phyloP scores from a whole-genome alignment of 139 green algal genomes.

The Picochlorum sp. region DNA sequence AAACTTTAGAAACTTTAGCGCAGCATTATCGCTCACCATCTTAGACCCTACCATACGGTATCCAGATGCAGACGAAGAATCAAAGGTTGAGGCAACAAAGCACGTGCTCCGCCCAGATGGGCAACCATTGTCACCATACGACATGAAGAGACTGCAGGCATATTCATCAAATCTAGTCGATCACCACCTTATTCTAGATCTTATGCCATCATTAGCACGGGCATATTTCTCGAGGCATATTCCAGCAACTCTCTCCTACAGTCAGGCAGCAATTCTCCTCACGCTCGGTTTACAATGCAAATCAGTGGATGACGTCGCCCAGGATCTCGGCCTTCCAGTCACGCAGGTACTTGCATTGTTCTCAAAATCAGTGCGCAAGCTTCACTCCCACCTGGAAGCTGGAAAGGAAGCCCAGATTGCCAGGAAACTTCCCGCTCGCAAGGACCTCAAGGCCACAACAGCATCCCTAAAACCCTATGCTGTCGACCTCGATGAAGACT shows the following conservation, averaged over 20 bases:
- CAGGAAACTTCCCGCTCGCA: slow-evolving; percentile 40
- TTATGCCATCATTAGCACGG: slow-evolving; percentile 64
- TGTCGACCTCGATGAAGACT: slow-evolving; percentile 63
- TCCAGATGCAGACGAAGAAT: slow-evolving; percentile 47
- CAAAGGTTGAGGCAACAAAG: background rate
- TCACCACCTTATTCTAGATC: slow-evolving; percentile 87
- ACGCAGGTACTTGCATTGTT: slow-evolving; percentile 90
- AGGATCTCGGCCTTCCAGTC: slow-evolving; percentile 61
- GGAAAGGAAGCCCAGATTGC: slow-evolving; percentile 61
- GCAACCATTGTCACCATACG: slow-evolving; percentile 56
- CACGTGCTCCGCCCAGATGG: slow-evolving; percentile 37
- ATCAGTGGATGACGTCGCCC: slow-evolving; percentile 40
- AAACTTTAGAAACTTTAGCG: slow-evolving; percentile 44
- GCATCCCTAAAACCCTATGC: slow-evolving; percentile 37
- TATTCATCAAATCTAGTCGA: slow-evolving; percentile 92
- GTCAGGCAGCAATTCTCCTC: slow-evolving; percentile 70
- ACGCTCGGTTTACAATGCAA: slow-evolving; percentile 62
- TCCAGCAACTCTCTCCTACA: slow-evolving; percentile 71
- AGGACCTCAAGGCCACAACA: slow-evolving; percentile 10
- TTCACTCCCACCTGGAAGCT: slow-evolving; percentile 60
- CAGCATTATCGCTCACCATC: slow-evolving; percentile 73
- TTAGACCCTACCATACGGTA: slow-evolving; percentile 80
- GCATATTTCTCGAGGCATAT: slow-evolving; percentile 74
- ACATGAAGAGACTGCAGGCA: slow-evolving; percentile 84
- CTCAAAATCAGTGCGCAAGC: slow-evolving; percentile 85